Base-by-base conservation (phyloP, 78 protist species). In the Dictyostelium citrinum region DNA sequence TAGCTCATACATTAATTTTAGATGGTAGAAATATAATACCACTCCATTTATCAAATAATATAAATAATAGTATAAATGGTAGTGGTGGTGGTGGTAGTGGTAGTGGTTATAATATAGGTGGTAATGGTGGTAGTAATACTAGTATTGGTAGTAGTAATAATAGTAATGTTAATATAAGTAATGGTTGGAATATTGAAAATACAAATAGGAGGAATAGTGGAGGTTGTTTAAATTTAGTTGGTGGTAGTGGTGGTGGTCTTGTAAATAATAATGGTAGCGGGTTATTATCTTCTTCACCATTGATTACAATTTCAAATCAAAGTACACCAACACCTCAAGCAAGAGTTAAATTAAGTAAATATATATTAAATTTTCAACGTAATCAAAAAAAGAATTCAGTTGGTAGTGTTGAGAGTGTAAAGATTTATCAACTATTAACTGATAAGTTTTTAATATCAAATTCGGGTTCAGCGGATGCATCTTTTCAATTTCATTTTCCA, bases 401-500 rank as follows among this genome's bases (percentile, higher is more conserved):
- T 2, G 45, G 45, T 16, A 22, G 7, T 41, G 27, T n/a, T 39
- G 81, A 75, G 11, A 12, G 29, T 10, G 81, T 75, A 3, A 64
- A 35, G 20, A 88, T 88, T 29, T 88, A 88, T 55, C 93, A 88
- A 31, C 6, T 72, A 17, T 75, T 88, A 6, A 88, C 80, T 0
- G 93, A 88, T 60, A 88, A 88, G 31, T 88, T 88, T 16, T 60
- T 88, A 17, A 78, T 88, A 10, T 78, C 85, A 24, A 88, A 88
- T 39, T 61, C 81, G 29, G 85, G 86, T 12, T 29, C 68, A 2
- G 72, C 78, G 1, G 93, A 88, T 43, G 82, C 82, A 29, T 27
- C 39, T 4, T 88, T 88, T 79, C 93, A 78, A 27, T 88, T 88
- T 46, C 45, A 78, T 22, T 45, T 61, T 0, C 67, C 84, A 8